Conservation (phyloP, 805 yeast species). For the Wickerhamiella alocasiicola region DNA sequence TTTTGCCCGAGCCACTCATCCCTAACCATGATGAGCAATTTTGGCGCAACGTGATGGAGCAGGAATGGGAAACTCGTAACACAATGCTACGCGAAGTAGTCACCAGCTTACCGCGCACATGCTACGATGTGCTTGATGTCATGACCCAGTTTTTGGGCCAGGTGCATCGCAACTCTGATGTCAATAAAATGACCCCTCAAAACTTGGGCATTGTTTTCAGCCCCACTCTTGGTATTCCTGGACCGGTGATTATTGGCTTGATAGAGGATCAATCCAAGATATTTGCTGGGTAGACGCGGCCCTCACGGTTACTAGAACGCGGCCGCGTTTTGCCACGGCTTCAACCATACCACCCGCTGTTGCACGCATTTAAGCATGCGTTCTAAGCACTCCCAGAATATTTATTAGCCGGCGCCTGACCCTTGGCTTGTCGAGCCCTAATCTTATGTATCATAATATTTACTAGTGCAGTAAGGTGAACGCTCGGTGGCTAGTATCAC, state of each 20-base stretch:
- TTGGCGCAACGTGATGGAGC: constrained; percentile 21
- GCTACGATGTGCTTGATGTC: constrained; percentile 47
- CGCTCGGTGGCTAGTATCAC: too few relatives aligned
- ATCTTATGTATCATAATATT: too few relatives aligned
- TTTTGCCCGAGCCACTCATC: constrained; percentile 56
- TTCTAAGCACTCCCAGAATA: too few relatives aligned
- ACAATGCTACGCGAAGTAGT: constrained; percentile 10
- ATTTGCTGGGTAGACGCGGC: constrained; percentile 31
- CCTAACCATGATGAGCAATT: constrained; percentile 32
- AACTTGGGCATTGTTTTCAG: constrained; percentile 72
- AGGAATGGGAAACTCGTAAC: constrained; percentile 25
- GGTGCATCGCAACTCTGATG: constrained; percentile 46
- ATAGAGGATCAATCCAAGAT: constrained; percentile 51
- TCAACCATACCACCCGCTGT: too few relatives aligned
- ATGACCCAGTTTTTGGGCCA: constrained; percentile 56
- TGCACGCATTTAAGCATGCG: too few relatives aligned
- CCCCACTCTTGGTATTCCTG: constrained; percentile 61
- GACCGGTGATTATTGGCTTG: constrained; percentile 45
- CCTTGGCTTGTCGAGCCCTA: too few relatives aligned
- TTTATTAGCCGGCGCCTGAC: too few relatives aligned
- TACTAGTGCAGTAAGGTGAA: too few relatives aligned
- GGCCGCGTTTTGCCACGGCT: too few relatives aligned
- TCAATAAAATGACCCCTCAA: constrained; percentile 73
- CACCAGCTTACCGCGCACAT: constrained; percentile 38
- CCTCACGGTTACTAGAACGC: too few relatives aligned